A percentile compares a stretch with the other conserved stretches of the same genome.
Conservation (phyloP, 2,329 filamentous ascomycete species). For the Claviceps spartinae region DNA sequence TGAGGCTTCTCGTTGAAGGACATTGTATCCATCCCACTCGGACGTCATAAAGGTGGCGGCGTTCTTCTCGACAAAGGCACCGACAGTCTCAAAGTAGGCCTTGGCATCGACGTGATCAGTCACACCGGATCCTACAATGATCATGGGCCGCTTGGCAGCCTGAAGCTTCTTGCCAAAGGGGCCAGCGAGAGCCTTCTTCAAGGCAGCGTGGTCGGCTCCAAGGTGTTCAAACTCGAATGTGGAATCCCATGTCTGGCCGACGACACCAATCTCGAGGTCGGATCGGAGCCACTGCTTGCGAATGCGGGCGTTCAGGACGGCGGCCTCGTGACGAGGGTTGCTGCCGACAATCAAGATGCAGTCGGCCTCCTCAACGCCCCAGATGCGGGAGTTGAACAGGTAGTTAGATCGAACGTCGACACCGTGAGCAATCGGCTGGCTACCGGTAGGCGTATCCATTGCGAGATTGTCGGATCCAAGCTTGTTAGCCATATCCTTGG, state of each 20-base stretch:
- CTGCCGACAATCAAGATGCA: slow-evolving; percentile 84
- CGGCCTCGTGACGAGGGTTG: slow-evolving; percentile 90
- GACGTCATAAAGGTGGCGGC: slow-evolving; percentile 72
- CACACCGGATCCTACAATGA: slow-evolving; percentile 84
- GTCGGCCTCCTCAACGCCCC: slow-evolving; percentile 87
- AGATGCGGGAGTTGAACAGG: slow-evolving; percentile 90
- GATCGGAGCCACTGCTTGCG: slow-evolving; percentile 96
- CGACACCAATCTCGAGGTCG: slow-evolving; percentile 80
- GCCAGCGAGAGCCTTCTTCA: slow-evolving; percentile 77
- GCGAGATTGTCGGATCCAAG: slow-evolving; percentile 93
- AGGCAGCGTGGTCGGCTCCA: slow-evolving; percentile 60
- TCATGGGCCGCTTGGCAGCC: slow-evolving; percentile 84
- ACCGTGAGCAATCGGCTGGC: slow-evolving; percentile 76
- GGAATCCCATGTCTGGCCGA: slow-evolving; percentile 83
- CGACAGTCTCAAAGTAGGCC: slow-evolving; percentile 83
- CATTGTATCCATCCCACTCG: slow-evolving; percentile 96
- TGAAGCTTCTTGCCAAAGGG: slow-evolving; percentile 87
- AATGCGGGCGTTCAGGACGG: slow-evolving; percentile 89
- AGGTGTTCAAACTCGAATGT: slow-evolving; percentile 94
- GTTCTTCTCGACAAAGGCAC: slow-evolving; percentile 86
- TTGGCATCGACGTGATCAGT: slow-evolving; percentile 86
- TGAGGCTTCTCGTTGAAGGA: slow-evolving; percentile 86
- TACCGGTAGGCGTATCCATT: slow-evolving; percentile 77
- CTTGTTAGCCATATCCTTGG: slow-evolving; percentile 95
- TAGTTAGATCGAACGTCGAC: slow-evolving; percentile 90